phyloP scores from a whole-genome alignment of 2,329 filamentous ascomycete species.

The Cytospora leucostoma region DNA sequence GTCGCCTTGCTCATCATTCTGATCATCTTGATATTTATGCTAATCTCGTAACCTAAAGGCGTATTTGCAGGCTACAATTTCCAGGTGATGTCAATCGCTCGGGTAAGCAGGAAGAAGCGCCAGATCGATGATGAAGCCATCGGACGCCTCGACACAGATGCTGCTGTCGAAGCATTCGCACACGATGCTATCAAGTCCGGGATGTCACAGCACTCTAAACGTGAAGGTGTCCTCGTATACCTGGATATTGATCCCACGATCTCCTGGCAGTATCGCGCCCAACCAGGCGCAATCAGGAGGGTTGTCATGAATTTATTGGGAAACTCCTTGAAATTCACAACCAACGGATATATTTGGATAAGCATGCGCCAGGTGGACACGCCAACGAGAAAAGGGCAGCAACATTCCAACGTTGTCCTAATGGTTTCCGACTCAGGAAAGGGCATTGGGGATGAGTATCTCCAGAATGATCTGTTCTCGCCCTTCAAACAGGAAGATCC shows the following conservation, averaged over 20 bases:
- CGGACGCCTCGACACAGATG: slow-evolving; percentile 3
- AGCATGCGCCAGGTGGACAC: slow-evolving; percentile 24
- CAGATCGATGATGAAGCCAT: slow-evolving; percentile 4
- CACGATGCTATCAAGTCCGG: neutral
- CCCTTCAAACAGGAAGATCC: slow-evolving; percentile 66
- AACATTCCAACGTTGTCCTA: slow-evolving; percentile 37
- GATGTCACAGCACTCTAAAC: neutral
- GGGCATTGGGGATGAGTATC: slow-evolving; percentile 65
- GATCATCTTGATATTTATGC: neutral
- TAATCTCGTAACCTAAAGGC: neutral
- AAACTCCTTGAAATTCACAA: slow-evolving; percentile 56
- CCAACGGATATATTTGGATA: slow-evolving; percentile 31
- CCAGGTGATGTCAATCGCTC: slow-evolving; percentile 23
- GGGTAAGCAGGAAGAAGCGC: slow-evolving; percentile 5
- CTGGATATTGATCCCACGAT: slow-evolving; percentile 45
- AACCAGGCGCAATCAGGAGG: slow-evolving; percentile 50
- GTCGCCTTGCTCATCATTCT: neutral
- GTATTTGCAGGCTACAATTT: slow-evolving; percentile 41
- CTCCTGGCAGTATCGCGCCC: slow-evolving; percentile 53
- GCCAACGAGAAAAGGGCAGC: neutral
- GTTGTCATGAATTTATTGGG: slow-evolving; percentile 59
- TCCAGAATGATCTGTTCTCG: slow-evolving; percentile 60
- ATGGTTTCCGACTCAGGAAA: slow-evolving; percentile 64
- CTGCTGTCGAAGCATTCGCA: slow-evolving; percentile 11
- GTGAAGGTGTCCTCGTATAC: slow-evolving; percentile 39